Base-by-base conservation (phyloP, 345 rosid species). In the Cardamine occulta region DNA sequence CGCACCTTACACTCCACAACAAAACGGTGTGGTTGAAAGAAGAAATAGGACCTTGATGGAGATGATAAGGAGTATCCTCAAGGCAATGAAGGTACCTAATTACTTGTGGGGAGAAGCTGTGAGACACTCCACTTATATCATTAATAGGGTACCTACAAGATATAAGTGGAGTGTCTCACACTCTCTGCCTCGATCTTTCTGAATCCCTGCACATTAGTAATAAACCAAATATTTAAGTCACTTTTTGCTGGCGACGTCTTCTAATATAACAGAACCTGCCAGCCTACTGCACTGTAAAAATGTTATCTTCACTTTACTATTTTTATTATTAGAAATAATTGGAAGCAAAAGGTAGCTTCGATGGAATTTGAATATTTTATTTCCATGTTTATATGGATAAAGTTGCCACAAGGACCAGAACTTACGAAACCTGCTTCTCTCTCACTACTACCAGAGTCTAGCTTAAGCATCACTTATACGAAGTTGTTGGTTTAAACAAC, bases 121-220 rank as follows among this genome's bases (percentile, higher is more conserved):
- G n/a, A n/a, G n/a, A n/a, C n/a, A n/a, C n/a, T n/a, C n/a, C n/a
- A n/a, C n/a, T n/a, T n/a, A n/a, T n/a, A n/a, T n/a, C n/a, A n/a
- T n/a, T n/a, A n/a, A n/a, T n/a, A n/a, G n/a, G n/a, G n/a, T n/a
- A n/a, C n/a, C n/a, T n/a, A n/a, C n/a, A n/a, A n/a, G n/a, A n/a
- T n/a, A n/a, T n/a, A n/a, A n/a, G n/a, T n/a, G n/a, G n/a, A n/a
- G n/a, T n/a, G n/a, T n/a, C n/a, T n/a, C n/a, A n/a, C n/a, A n/a
- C 81, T 79, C 35, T 89, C 96, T 15, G 93, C 82, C 70, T 93
- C 91, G 6, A 88, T 86, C 86, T 93, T 93, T 66, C 93, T 84
- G 78, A 93, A 93, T 2, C 96, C 94, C 97, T 91, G 69, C 14
- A 1, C 9, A 17, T 44, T 1, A 31, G 32, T 31, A 21, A 31